Percentiles rank a stretch among this genome's conserved stretches.
Conservation (phyloP, 495 filamentous ascomycete genomes). For the Darksidea phi region DNA sequence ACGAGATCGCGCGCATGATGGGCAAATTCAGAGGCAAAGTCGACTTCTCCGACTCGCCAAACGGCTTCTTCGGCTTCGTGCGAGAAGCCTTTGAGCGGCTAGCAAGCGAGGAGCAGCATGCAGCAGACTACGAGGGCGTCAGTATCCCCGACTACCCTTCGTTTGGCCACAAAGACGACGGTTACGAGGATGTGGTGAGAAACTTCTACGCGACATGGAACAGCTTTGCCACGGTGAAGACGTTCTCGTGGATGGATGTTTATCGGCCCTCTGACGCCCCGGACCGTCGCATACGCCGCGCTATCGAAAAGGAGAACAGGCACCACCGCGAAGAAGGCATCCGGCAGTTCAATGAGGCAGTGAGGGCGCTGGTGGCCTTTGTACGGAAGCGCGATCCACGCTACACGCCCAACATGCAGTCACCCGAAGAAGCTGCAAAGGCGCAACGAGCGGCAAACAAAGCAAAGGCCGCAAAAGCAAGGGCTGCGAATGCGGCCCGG, state of each 20-base stretch:
- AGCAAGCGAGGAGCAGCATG: conserved; percentile 74
- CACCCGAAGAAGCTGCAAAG: conserved; percentile 77
- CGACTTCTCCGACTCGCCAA: conserved; percentile 70
- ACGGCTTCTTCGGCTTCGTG: conserved; percentile 80
- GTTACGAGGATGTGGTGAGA: conserved; percentile 68
- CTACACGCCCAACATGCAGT: conserved; percentile 66
- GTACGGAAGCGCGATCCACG: conserved; percentile 91
- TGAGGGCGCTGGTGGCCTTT: conserved; percentile 82
- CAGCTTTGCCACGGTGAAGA: conserved; percentile 78
- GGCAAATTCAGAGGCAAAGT: conserved; percentile 72
- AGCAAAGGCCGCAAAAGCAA: conserved; percentile 79
- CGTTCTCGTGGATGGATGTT: conserved; percentile 83
- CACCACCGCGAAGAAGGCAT: conserved; percentile 77
- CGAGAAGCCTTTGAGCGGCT: conserved; percentile 73
- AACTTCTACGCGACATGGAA: conserved; percentile 82
- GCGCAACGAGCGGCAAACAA: conserved; percentile 72
- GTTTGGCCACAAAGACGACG: conserved; percentile 70
- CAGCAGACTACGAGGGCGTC: conserved; percentile 64
- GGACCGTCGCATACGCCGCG: conserved; percentile 74
- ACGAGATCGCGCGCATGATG: conserved; percentile 72
- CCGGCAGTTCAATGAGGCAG: conserved; percentile 88
- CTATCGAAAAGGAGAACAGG: conserved; percentile 96
- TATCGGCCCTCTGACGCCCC: conserved; percentile 81
- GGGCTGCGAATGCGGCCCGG: conserved; percentile 77
- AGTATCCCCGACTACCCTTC: conserved; percentile 66